Conservation (phyloP, 225 moss, liverwort and hornwort genomes). For the Marchantia polymorpha region DNA sequence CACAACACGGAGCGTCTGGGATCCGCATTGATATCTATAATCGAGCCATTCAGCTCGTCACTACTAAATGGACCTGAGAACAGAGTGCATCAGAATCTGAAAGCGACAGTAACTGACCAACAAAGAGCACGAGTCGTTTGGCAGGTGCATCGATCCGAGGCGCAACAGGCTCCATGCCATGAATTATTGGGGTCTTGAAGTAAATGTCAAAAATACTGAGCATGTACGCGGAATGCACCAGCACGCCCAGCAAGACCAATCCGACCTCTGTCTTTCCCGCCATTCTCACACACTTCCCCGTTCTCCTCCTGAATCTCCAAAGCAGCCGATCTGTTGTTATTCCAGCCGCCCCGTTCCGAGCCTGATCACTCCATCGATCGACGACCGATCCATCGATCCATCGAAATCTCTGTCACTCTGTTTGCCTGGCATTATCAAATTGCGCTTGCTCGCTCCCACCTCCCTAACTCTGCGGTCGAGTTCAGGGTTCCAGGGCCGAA, state of each 20-base stretch:
- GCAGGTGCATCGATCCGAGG: slow-evolving; percentile 76
- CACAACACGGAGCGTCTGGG: too few species aligned
- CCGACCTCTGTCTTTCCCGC: slow-evolving; percentile 54
- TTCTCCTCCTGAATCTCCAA: neutral
- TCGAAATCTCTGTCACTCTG: neutral
- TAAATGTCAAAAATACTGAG: slow-evolving; percentile 96
- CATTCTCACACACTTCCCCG: slow-evolving; percentile 1
- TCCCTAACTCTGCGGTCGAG: neutral
- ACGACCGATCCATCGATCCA: neutral
- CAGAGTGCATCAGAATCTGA: neutral
- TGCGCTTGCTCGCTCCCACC: neutral
- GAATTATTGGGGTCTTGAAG: slow-evolving; percentile 98
- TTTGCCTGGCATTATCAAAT: neutral
- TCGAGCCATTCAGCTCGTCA: too few species aligned
- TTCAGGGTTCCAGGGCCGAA: too few species aligned
- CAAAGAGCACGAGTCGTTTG: slow-evolving; percentile 84
- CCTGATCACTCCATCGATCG: neutral
- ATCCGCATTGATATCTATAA: too few species aligned
- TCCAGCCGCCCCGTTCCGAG: neutral
- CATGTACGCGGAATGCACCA: slow-evolving; percentile 89
- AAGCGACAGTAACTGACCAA: slow-evolving; percentile 42
- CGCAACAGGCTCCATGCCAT: slow-evolving; percentile 82
- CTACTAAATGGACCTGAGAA: neutral
- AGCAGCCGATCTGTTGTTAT: neutral
- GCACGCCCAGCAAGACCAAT: slow-evolving; percentile 79